These are phyloP conservation scores for Sporothrix pallida DNA, from an alignment of 2,329 filamentous ascomycete genomes.

Conservation along the genomic window DNA sequence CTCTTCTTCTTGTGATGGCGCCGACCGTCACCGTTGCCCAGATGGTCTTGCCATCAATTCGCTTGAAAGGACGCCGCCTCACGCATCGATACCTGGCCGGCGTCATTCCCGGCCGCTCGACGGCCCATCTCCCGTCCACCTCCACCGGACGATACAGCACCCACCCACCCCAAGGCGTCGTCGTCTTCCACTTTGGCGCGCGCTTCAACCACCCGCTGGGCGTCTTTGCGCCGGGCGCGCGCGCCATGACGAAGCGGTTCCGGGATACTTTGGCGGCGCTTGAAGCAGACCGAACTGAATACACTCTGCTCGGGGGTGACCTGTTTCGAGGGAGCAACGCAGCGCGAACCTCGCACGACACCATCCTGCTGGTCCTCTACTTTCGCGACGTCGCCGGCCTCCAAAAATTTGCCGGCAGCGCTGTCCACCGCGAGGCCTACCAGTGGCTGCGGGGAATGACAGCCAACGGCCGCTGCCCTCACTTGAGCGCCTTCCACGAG, in stretches of 20 bases:
- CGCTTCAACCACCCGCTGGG: conserved; percentile 58
- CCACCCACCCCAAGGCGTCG: conserved; percentile 1
- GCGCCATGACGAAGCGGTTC: conserved; percentile 50
- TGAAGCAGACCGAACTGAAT: conserved; percentile 41
- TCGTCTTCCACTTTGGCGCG: conserved; percentile 53
- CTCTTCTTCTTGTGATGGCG: conserved; percentile 43
- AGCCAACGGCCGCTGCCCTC: not conserved
- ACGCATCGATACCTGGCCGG: conserved; percentile 40
- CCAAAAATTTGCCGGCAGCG: conserved; percentile 36
- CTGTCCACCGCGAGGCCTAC: conserved; percentile 33
- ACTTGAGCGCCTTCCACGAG: conserved; percentile 39
- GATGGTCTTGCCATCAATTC: conserved; percentile 30
- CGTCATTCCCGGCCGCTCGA: conserved; percentile 45
- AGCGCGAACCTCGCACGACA: conserved; percentile 35
- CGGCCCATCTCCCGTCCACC: conserved; percentile 44
- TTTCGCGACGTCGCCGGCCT: conserved; percentile 37
- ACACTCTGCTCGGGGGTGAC: conserved; percentile 55
- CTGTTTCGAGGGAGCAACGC: conserved; percentile 45
- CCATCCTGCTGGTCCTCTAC: conserved; percentile 38
- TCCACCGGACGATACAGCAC: not conserved
- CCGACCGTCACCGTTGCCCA: conserved; percentile 44
- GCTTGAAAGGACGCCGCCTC: conserved; percentile 10
- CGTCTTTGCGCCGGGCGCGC: conserved; percentile 52
- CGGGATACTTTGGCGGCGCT: conserved; percentile 47
- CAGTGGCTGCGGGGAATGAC: conserved; percentile 31